Percentiles rank a stretch among this genome's conserved stretches.
Conservation (phyloP, 805 yeast species). For the Yarrowia sp. region DNA sequence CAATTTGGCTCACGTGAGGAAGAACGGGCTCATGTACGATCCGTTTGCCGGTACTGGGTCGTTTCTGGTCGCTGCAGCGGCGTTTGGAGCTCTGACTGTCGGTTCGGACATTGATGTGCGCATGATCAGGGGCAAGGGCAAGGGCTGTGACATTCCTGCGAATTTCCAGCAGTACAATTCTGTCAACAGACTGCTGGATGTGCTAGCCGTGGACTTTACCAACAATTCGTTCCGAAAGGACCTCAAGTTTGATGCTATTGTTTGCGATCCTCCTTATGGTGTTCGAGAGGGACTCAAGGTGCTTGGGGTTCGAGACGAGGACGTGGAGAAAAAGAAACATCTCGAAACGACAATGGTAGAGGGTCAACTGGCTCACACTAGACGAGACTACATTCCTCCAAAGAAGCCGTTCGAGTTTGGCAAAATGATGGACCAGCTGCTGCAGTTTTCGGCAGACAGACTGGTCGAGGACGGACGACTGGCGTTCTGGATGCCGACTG, state of each 20-base stretch:
- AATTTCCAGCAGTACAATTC: slow-evolving; percentile 82
- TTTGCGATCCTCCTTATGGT: slow-evolving; percentile 98
- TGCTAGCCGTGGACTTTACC: slow-evolving; percentile 92
- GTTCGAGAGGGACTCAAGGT: slow-evolving; percentile 95
- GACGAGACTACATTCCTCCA: slow-evolving; percentile 88
- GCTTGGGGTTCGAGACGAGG: slow-evolving; percentile 81
- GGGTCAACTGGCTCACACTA: slow-evolving; percentile 76
- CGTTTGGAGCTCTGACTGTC: slow-evolving; percentile 77
- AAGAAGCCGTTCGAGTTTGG: slow-evolving; percentile 89
- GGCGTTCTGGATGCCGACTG: slow-evolving; percentile 98
- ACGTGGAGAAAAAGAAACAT: slow-evolving; percentile 61
- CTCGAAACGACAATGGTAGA: slow-evolving; percentile 60
- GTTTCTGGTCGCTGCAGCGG: slow-evolving; percentile 84
- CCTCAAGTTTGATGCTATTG: slow-evolving; percentile 74
- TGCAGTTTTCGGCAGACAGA: slow-evolving; percentile 73
- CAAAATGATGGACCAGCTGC: slow-evolving; percentile 75
- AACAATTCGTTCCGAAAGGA: slow-evolving; percentile 77
- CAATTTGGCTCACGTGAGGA: slow-evolving; percentile 77
- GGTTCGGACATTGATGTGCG: slow-evolving; percentile 95
- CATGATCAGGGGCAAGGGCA: slow-evolving; percentile 71
- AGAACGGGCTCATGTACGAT: slow-evolving; percentile 77
- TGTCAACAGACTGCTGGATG: slow-evolving; percentile 66
- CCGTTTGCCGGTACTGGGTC: slow-evolving; percentile 98
- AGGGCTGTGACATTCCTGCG: slow-evolving; percentile 57
- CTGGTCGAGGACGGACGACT: slow-evolving; percentile 79